A percentile compares a stretch with the other conserved stretches of the same genome.
These are phyloP conservation scores for Solanum hybrid DNA, from an alignment of 305 asterid genomes.

Conservation along the genomic window DNA sequence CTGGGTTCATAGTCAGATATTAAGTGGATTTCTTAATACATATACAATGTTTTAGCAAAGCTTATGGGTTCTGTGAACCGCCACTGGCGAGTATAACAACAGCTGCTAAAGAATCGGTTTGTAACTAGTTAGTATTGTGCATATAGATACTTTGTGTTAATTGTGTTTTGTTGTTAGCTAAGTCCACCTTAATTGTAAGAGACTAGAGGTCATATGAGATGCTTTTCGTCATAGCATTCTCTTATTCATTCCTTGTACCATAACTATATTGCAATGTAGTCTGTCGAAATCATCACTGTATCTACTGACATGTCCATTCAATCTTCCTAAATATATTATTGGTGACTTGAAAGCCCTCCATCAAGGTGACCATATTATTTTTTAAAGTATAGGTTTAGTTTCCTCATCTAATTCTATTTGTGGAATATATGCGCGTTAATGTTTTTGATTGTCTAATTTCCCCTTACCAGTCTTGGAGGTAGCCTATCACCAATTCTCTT, in stretches of 20 bases:
- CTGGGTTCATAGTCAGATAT: background rate
- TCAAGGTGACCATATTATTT: background rate
- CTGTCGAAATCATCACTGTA: background rate
- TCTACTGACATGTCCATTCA: background rate
- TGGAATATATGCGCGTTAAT: background rate
- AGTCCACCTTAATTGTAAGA: background rate
- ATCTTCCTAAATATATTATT: background rate
- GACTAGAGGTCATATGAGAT: background rate
- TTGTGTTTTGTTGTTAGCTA: background rate
- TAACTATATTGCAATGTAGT: background rate
- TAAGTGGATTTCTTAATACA: background rate
- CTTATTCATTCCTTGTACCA: background rate
- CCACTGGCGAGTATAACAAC: background rate
- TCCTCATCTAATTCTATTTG: background rate
- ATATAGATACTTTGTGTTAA: background rate
- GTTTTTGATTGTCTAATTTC: background rate
- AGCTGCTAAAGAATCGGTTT: background rate
- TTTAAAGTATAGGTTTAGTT: background rate
- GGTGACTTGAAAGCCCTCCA: background rate
- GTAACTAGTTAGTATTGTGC: background rate
- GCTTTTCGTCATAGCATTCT: background rate
- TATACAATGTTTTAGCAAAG: background rate
- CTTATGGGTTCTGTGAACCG: background rate
- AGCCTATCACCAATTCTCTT: background rate
- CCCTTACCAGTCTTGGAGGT: background rate